These are phyloP conservation scores for Coelastrella sp. DNA, from an alignment of 139 green algal species.

Conservation along the genomic window DNA sequence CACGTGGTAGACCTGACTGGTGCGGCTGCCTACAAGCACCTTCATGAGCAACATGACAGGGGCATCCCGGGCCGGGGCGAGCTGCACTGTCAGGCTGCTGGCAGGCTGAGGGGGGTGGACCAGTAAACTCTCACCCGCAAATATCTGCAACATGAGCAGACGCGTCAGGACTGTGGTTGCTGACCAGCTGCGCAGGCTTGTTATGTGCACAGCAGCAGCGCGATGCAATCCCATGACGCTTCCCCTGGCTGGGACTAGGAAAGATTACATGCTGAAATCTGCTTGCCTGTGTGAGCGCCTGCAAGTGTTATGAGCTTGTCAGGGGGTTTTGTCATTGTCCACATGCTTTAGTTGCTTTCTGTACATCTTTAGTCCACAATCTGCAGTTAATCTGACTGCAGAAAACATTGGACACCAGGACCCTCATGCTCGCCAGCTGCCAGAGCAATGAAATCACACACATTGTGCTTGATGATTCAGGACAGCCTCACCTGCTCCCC, in stretches of 20 bases:
- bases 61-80: constrained; percentile 67
- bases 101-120: constrained; percentile 49
- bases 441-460: not conserved
- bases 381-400: not conserved
- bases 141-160: constrained; percentile 36
- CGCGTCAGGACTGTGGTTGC: not conserved
- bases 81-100: constrained; percentile 55
- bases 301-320: too few species aligned
- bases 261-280: too few species aligned
- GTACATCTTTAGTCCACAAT: not conserved
- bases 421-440: not conserved
- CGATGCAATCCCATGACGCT: too few species aligned
- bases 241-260: too few species aligned
- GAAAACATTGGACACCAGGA: not conserved
- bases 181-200: not conserved
- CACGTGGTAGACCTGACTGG: constrained; percentile 65
- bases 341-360: too few species aligned
- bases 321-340: too few species aligned
- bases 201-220: too few species aligned
- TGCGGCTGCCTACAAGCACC: constrained; percentile 45
- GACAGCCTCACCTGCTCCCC: constrained; percentile 69
- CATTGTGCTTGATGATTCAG: not conserved
- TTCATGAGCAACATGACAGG: constrained; percentile 72
- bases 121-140: constrained; percentile 57
- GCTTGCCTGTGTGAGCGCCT: too few species aligned